Conservation (phyloP, 495 filamentous ascomycete species). For the Mytilinidion resinicola region DNA sequence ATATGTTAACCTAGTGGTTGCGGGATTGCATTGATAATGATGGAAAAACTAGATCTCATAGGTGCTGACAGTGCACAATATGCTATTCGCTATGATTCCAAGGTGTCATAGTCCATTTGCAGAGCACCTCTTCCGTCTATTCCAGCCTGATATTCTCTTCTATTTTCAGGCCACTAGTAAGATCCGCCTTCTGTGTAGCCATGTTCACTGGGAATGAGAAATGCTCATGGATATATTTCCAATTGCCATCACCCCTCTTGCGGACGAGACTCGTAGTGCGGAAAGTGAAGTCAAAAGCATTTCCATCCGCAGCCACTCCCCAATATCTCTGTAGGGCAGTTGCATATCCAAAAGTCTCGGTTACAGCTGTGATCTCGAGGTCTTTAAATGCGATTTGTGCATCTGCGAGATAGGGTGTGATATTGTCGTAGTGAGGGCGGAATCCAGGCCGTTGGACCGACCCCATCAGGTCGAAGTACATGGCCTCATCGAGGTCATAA, state of each 20-base stretch:
- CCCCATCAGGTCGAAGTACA: slow-evolving; percentile 3
- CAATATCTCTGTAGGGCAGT: neutral
- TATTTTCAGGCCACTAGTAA: neutral
- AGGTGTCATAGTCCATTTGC: too few relatives aligned
- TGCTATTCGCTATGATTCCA: too few relatives aligned
- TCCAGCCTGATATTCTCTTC: neutral
- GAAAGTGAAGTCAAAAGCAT: neutral
- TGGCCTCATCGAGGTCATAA: slow-evolving; percentile 2
- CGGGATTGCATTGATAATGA: too few relatives aligned
- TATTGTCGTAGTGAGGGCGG: slow-evolving; percentile 1
- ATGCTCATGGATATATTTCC: slow-evolving; percentile 2
- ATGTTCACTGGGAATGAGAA: slow-evolving; percentile 2
- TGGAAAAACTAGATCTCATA: too few relatives aligned
- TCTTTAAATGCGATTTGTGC: slow-evolving; percentile 1
- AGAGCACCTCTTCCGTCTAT: neutral
- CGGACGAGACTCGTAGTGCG: slow-evolving; percentile 1
- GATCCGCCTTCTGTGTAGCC: slow-evolving; percentile 3
- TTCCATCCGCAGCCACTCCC: neutral
- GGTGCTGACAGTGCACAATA: too few relatives aligned
- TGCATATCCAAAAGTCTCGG: neutral
- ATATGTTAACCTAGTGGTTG: too few relatives aligned
- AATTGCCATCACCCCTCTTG: slow-evolving; percentile 1
- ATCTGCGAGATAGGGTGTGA: neutral
- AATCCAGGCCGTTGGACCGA: neutral
- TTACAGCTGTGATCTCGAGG: slow-evolving; percentile 2